Evolutionary conservation across 371 early-diverging fungal genomes (phyloP).

Genomic region (Rhizopus arrhizus): DNA sequence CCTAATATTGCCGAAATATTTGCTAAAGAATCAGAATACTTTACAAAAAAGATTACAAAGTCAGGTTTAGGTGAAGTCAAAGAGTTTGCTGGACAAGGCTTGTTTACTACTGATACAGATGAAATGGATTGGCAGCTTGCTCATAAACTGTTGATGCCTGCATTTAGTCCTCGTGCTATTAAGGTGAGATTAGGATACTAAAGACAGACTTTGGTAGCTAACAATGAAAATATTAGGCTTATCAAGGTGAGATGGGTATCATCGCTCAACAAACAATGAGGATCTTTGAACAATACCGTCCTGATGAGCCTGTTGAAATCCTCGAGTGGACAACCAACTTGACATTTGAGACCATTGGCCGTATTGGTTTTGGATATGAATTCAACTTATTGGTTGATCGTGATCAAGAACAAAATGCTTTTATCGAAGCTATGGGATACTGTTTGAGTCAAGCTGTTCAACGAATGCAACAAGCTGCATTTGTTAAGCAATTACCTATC

Average conservation of each 20-base stretch:
- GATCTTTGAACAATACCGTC: slow-evolving; percentile 39
- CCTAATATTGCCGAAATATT: slow-evolving; percentile 42
- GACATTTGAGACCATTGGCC: slow-evolving; percentile 57
- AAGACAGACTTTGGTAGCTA: too few species aligned
- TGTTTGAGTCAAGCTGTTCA: slow-evolving; percentile 31
- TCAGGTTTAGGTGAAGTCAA: slow-evolving; percentile 37
- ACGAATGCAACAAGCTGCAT: slow-evolving; percentile 34
- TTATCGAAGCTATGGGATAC: slow-evolving; percentile 59
- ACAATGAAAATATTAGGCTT: slow-evolving; percentile 23
- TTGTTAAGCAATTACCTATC: slow-evolving; percentile 50
- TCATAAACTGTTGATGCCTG: slow-evolving; percentile 62
- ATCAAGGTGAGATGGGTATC: slow-evolving; percentile 48
- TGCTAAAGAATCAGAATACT: slow-evolving; percentile 43
- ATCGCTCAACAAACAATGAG: slow-evolving; percentile 39
- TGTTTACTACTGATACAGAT: slow-evolving; percentile 50
- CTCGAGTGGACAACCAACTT: slow-evolving; percentile 59
- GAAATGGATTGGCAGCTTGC: slow-evolving; percentile 55
- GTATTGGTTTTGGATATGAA: slow-evolving; percentile 64
- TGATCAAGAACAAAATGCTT: slow-evolving; percentile 44
- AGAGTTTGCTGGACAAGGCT: slow-evolving; percentile 40
- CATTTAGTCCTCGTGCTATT: slow-evolving; percentile 46
- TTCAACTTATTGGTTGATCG: slow-evolving; percentile 48
- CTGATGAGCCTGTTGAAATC: slow-evolving; percentile 48
- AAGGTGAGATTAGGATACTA: slow-evolving; percentile 21
- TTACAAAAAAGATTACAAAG: slow-evolving; percentile 39